Evolutionary conservation across 257 asterid species (phyloP).

Genomic region (Solanum paucissectum): DNA sequence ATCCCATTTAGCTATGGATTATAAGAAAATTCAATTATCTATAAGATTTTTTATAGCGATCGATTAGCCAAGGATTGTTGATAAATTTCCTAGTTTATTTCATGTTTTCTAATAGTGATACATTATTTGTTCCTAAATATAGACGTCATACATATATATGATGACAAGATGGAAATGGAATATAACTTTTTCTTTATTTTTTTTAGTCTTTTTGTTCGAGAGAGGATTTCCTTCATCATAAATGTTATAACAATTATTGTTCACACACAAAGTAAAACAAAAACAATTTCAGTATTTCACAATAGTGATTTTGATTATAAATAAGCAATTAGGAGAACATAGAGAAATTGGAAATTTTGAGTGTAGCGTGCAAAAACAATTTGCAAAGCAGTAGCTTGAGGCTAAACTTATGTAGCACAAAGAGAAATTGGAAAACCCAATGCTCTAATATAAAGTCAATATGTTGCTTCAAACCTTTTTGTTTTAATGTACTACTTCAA

Average conservation of each 20-base stretch:
- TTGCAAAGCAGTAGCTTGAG: not conserved
- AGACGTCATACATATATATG: not conserved
- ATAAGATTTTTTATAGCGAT: not conserved
- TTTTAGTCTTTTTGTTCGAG: not conserved
- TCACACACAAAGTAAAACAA: not conserved
- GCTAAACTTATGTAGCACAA: not conserved
- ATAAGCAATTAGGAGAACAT: not conserved
- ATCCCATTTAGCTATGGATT: not conserved
- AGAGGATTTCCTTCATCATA: not conserved
- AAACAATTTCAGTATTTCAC: not conserved
- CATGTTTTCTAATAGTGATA: not conserved
- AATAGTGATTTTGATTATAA: not conserved
- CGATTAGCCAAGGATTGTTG: not conserved
- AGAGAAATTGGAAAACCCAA: not conserved
- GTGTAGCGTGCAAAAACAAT: not conserved
- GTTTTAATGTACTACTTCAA: not conserved
- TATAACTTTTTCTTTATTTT: not conserved
- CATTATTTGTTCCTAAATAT: not conserved
- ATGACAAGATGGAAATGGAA: not conserved
- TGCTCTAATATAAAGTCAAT: not conserved
- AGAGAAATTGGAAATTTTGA: not conserved
- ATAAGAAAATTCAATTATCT: not conserved
- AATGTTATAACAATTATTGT: not conserved
- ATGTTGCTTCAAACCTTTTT: not conserved
- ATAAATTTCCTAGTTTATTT: not conserved